A percentile compares a stretch with the other conserved stretches of the same genome.
Evolutionary conservation across 331 rosid species (phyloP).

Genomic region (Ulmus americana): DNA sequence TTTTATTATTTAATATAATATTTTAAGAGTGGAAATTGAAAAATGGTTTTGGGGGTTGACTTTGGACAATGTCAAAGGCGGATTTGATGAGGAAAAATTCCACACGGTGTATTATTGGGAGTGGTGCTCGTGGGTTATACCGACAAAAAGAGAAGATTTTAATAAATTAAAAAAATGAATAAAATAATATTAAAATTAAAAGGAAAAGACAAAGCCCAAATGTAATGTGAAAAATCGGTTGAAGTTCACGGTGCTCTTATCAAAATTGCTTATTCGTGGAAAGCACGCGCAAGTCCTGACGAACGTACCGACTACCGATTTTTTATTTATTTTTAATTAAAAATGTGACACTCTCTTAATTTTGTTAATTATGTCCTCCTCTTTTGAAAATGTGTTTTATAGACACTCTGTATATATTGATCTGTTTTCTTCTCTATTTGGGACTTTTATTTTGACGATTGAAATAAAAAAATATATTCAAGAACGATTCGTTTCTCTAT

Average conservation of each 20-base stretch:
- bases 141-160: slow-evolving; percentile 39
- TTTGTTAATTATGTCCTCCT: too few relatives aligned
- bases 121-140: slow-evolving; percentile 40
- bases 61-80: slow-evolving; percentile 52
- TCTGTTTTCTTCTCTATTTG: too few relatives aligned
- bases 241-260: slow-evolving; percentile 14
- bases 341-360: too few relatives aligned
- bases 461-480: too few relatives aligned
- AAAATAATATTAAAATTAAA: not conserved
- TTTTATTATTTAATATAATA: not conserved
- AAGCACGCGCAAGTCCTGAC: too few relatives aligned
- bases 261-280: not conserved
- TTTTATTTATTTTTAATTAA: too few relatives aligned
- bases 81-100: slow-evolving; percentile 23
- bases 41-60: slow-evolving; percentile 56
- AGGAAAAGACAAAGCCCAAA: not conserved
- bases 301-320: too few relatives aligned
- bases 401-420: too few relatives aligned
- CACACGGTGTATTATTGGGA: slow-evolving; percentile 42
- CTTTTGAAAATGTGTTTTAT: too few relatives aligned
- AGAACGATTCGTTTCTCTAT: too few relatives aligned
- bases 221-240: not conserved
- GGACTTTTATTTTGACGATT: too few relatives aligned
- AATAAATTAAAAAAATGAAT: not conserved
- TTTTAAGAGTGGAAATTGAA: not conserved